Evolutionary conservation across 176 grass and related monocot genomes (phyloP).

Genomic region (Bothriochloa decipiens): DNA sequence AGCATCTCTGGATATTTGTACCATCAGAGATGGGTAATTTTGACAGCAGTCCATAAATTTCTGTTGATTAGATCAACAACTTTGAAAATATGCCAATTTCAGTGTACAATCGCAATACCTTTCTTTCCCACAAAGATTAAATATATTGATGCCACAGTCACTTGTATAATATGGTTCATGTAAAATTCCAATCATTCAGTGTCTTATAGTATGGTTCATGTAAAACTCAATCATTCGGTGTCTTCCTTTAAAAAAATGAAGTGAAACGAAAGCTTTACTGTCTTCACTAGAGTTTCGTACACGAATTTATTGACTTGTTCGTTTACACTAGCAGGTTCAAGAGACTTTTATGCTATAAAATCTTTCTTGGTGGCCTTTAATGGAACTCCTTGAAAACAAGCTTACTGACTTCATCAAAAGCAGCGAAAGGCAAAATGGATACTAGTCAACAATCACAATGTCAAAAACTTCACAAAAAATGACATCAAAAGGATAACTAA

Average conservation of each 20-base stretch:
- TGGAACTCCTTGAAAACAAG: neutral
- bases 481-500: slow-evolving; percentile 17
- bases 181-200: neutral
- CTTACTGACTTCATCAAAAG: neutral
- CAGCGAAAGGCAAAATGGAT: neutral
- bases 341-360: neutral
- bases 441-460: slow-evolving; percentile 1
- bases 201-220: neutral
- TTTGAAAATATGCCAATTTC: neutral
- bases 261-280: no score
- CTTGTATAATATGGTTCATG: neutral
- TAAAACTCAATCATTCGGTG: no score
- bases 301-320: neutral
- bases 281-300: no score
- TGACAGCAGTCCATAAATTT: neutral
- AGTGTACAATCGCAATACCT: neutral
- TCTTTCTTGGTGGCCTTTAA: neutral
- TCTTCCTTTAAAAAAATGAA: neutral
- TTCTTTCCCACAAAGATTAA: neutral
- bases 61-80: neutral
- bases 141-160: neutral
- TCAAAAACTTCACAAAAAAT: neutral
- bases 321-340: neutral
- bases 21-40: no score
- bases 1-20: no score